phyloP scores from a whole-genome alignment of 2,329 filamentous ascomycete genomes.

The Coniella vitis region DNA sequence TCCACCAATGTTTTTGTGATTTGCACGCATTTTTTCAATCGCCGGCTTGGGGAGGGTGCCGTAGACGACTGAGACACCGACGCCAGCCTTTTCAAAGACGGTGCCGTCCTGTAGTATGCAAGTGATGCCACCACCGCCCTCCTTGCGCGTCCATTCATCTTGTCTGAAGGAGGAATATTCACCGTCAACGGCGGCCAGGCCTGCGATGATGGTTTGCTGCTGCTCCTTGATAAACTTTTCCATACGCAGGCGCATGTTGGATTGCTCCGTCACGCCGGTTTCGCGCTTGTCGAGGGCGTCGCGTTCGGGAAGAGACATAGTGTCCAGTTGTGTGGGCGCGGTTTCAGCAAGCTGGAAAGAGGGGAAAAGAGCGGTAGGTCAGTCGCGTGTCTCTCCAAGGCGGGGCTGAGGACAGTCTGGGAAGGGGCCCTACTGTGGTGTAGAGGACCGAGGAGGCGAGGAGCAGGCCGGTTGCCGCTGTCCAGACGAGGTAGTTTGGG shows the following conservation, averaged over 20 bases:
- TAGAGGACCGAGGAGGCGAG: conserved; percentile 48
- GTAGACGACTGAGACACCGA: conserved; percentile 93
- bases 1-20: conserved; percentile 83
- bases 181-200: conserved; percentile 78
- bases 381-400: neutral
- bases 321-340: conserved; percentile 43
- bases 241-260: conserved; percentile 97
- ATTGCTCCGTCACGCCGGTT: conserved; percentile 64
- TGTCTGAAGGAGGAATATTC: conserved; percentile 59
- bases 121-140: conserved; percentile 88
- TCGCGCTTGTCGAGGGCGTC: conserved; percentile 78
- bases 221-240: conserved; percentile 92
- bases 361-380: neutral
- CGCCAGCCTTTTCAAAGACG: conserved; percentile 95
- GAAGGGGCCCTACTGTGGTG: conserved; percentile 43
- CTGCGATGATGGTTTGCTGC: conserved; percentile 78
- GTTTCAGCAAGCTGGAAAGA: conserved; percentile 33
- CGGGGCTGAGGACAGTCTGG: neutral
- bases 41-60: conserved; percentile 80
- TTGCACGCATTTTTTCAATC: conserved; percentile 86
- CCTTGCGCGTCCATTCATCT: conserved; percentile 81
- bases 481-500: conserved; percentile 26
- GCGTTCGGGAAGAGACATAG: conserved; percentile 71
- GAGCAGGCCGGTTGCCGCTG: conserved; percentile 37
- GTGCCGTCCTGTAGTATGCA: conserved; percentile 94